These are phyloP conservation scores for Nannizziopsis arthrosporioides DNA, from an alignment of 2,329 filamentous ascomycete species.

Conservation along the genomic window DNA sequence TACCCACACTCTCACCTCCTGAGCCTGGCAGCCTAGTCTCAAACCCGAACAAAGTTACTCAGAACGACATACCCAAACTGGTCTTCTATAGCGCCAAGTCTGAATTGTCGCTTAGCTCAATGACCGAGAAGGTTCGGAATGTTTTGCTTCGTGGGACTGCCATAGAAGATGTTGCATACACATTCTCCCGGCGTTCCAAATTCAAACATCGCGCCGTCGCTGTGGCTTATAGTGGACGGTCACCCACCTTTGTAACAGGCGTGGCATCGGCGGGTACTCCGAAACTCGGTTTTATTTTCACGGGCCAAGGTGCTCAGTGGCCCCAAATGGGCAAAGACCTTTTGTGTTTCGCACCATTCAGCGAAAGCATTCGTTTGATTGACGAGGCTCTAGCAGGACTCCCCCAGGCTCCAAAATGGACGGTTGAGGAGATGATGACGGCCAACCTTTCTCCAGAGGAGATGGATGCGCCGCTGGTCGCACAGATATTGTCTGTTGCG, in stretches of 20 bases:
- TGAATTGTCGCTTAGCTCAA: too few relatives aligned
- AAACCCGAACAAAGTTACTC: too few relatives aligned
- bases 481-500: constrained; percentile 11
- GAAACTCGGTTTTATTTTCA: constrained; percentile 17
- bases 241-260: background rate
- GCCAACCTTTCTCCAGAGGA: background rate
- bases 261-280: background rate
- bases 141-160: too few relatives aligned
- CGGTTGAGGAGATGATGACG: background rate
- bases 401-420: background rate
- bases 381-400: background rate
- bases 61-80: too few relatives aligned
- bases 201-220: background rate
- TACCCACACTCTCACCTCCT: too few relatives aligned
- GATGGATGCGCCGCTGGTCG: background rate
- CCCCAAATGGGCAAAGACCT: constrained; percentile 18
- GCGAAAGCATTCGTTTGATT: background rate
- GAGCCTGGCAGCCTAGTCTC: too few relatives aligned
- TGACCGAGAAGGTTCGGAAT: too few relatives aligned
- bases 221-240: background rate
- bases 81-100: too few relatives aligned
- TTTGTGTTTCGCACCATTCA: background rate
- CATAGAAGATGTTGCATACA: background rate
- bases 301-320: constrained; percentile 21
- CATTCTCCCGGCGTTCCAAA: background rate